Conservation (phyloP, 306 rosid species). For the Hippophae rhamnoides region DNA sequence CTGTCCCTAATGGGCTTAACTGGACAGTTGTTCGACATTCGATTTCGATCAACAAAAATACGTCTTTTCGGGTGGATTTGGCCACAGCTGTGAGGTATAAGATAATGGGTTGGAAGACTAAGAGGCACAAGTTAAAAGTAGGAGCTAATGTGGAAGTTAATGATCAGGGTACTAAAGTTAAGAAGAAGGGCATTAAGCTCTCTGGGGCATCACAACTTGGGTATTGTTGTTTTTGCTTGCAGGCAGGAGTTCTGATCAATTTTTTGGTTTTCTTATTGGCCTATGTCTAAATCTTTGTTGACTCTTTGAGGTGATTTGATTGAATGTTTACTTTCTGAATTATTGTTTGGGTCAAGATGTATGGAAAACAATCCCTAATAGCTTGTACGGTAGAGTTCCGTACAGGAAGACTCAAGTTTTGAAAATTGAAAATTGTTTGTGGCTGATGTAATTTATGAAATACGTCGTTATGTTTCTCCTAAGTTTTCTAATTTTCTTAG, state of each 20-base stretch:
- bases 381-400: not conserved
- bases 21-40: conserved; percentile 13
- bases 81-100: conserved; percentile 62
- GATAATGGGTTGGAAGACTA: conserved; percentile 55
- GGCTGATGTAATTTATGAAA: not conserved
- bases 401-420: too few relatives aligned
- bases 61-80: conserved; percentile 39
- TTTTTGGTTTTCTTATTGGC: conserved; percentile 14
- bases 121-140: conserved; percentile 35
- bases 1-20: conserved; percentile 14
- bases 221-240: conserved; percentile 24
- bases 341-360: not conserved
- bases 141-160: conserved; percentile 44
- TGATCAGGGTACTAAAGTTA: conserved; percentile 22
- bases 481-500: too few relatives aligned
- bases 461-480: too few relatives aligned
- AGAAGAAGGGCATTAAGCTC: conserved; percentile 38
- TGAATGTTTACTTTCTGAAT: not conserved
- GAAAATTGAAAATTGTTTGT: not conserved
- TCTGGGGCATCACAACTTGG: conserved; percentile 25
- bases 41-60: not conserved
- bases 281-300: conserved; percentile 11
- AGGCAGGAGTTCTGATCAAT: conserved; percentile 20
- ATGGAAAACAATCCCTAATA: not conserved
- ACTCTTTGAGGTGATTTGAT: not conserved